A percentile compares a stretch with the other conserved stretches of the same genome.
Evolutionary conservation across 345 rosid genomes (phyloP).

Genomic region (Moringa oleifera): DNA sequence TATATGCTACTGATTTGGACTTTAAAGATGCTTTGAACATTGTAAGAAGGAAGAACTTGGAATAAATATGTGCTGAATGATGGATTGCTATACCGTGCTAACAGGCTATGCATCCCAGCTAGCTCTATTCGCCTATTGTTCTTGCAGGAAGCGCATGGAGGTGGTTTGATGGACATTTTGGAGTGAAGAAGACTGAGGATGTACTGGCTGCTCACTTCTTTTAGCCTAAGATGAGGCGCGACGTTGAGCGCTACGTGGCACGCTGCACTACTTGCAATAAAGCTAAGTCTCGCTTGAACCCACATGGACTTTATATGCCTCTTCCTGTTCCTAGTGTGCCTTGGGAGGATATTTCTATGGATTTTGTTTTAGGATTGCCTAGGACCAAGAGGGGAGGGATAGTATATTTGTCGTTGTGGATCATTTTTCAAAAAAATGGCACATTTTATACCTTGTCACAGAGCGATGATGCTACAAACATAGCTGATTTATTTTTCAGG

Average conservation of each 20-base stretch:
- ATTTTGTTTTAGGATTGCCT: no score
- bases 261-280: constrained; percentile 4
- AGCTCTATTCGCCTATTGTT: constrained; percentile 2
- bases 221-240: constrained; percentile 5
- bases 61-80: background rate
- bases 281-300: no score
- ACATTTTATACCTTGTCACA: no score
- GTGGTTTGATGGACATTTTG: constrained; percentile 19
- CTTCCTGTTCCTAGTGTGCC: no score
- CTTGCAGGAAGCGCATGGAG: constrained; percentile 6
- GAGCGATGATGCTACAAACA: no score
- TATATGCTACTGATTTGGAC: background rate
- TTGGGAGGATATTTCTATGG: no score
- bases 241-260: background rate
- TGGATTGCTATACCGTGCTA: background rate
- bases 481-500: no score
- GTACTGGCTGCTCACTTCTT: constrained; percentile 5
- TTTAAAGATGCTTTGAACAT: background rate
- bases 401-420: no score
- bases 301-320: no score
- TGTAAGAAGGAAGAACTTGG: background rate
- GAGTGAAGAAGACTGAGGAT: constrained; percentile 5
- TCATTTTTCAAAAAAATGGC: no score
- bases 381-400: no score
- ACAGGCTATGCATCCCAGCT: constrained; percentile 1